Percentiles rank a stretch among this genome's conserved stretches.
Conservation (phyloP, 352 stramenopile species). For the Globisporangium perplexum region DNA sequence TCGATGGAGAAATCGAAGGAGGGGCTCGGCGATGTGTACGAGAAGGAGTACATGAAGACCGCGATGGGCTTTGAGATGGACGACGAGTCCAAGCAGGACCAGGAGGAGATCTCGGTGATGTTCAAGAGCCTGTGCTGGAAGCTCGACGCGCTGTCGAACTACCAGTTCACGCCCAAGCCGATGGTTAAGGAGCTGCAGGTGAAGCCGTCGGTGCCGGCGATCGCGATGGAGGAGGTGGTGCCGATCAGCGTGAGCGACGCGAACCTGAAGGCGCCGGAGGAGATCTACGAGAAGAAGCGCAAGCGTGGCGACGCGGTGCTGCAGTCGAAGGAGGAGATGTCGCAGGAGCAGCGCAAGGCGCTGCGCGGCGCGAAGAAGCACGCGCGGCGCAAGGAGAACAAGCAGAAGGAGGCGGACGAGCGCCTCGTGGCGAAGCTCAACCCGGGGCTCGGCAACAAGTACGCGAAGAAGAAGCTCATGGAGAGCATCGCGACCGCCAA, state of each 20-base stretch:
- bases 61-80: conserved; percentile 91
- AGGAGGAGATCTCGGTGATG: conserved; percentile 92
- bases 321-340: conserved; percentile 84
- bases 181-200: conserved; percentile 90
- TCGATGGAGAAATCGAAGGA: conserved; percentile 91
- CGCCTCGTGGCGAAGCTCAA: conserved; percentile 92
- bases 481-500: conserved; percentile 73
- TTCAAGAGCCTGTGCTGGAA: conserved; percentile 95
- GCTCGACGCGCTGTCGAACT: conserved; percentile 94
- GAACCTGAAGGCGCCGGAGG: conserved; percentile 77
- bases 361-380: conserved; percentile 89
- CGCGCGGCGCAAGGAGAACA: conserved; percentile 86
- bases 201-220: conserved; percentile 72
- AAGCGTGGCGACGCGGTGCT: conserved; percentile 79
- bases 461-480: conserved; percentile 92
- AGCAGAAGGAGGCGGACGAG: conserved; percentile 88
- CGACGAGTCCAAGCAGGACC: conserved; percentile 88
- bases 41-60: conserved; percentile 95
- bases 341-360: conserved; percentile 82
- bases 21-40: conserved; percentile 92
- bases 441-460: conserved; percentile 94
- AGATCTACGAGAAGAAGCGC: conserved; percentile 85
- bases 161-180: conserved; percentile 93
- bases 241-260: conserved; percentile 81
- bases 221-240: conserved; percentile 83